These are phyloP conservation scores for Dalbergia cochinchinensis DNA, from an alignment of 306 rosid genomes.

Conservation along the genomic window DNA sequence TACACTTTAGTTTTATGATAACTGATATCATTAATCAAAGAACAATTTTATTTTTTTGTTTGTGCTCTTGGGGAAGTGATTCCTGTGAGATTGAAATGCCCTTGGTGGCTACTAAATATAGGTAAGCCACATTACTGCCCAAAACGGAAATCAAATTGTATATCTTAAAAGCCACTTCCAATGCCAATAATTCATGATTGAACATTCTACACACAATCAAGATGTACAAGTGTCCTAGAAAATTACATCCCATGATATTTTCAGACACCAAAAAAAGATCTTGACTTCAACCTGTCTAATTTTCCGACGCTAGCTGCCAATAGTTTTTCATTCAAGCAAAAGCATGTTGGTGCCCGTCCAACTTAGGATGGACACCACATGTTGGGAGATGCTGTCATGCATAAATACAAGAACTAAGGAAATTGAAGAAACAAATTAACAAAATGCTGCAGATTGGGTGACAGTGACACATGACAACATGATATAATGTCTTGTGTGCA, in stretches of 20 bases:
- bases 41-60: background rate
- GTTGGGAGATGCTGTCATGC: background rate
- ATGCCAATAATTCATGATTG: conserved; percentile 4
- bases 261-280: conserved; percentile 3
- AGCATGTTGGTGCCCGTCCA: background rate
- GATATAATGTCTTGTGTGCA: background rate
- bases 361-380: background rate
- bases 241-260: background rate
- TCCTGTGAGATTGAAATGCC: conserved; percentile 14
- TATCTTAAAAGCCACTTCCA: conserved; percentile 20
- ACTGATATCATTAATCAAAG: conserved; percentile 22
- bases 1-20: conserved; percentile 35
- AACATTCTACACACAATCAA: background rate
- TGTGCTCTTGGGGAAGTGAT: conserved; percentile 6
- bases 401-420: no score
- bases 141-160: conserved; percentile 30
- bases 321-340: conserved; percentile 1
- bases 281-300: background rate
- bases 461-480: no score
- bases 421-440: background rate
- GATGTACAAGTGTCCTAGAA: conserved; percentile 15
- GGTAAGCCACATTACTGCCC: background rate
- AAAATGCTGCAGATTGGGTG: background rate
- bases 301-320: background rate
- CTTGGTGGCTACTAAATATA: conserved; percentile 1